Evolutionary conservation across 2,329 filamentous ascomycete genomes (phyloP).

Genomic region (Hymenoscyphus scutula): DNA sequence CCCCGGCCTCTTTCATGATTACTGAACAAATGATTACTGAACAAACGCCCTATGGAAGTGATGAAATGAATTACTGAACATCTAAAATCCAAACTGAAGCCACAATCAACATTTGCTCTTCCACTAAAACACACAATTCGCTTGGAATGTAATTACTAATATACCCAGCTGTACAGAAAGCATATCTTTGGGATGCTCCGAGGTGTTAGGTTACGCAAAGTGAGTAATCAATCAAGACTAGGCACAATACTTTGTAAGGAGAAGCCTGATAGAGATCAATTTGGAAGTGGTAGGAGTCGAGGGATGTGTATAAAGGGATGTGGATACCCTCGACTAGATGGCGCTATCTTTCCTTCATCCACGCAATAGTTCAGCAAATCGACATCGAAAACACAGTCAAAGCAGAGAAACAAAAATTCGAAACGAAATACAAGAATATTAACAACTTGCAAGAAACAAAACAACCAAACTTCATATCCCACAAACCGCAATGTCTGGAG

Average conservation of each 20-base stretch:
- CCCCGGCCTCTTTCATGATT: too few relatives aligned
- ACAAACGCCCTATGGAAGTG: too few relatives aligned
- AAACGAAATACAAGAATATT: too few relatives aligned
- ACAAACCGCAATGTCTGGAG: constrained; percentile 15
- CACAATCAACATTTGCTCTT: neutral
- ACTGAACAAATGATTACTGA: neutral
- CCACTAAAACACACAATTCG: neutral
- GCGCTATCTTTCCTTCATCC: neutral
- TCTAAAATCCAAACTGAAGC: neutral
- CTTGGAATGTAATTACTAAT: neutral
- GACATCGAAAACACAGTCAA: neutral
- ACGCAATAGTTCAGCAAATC: neutral
- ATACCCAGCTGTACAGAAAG: neutral
- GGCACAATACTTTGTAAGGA: neutral
- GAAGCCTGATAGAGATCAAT: neutral
- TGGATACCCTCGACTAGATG: neutral
- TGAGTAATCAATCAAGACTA: neutral
- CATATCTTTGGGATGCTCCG: neutral
- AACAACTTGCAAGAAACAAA: neutral
- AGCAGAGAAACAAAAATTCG: neutral
- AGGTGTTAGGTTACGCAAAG: neutral
- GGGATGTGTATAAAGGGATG: neutral
- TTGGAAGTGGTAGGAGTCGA: neutral
- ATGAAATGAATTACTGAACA: neutral
- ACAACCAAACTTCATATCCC: neutral